Conservation (phyloP, 768 basidiomycete species). For the Auricularia auricula-judae region DNA sequence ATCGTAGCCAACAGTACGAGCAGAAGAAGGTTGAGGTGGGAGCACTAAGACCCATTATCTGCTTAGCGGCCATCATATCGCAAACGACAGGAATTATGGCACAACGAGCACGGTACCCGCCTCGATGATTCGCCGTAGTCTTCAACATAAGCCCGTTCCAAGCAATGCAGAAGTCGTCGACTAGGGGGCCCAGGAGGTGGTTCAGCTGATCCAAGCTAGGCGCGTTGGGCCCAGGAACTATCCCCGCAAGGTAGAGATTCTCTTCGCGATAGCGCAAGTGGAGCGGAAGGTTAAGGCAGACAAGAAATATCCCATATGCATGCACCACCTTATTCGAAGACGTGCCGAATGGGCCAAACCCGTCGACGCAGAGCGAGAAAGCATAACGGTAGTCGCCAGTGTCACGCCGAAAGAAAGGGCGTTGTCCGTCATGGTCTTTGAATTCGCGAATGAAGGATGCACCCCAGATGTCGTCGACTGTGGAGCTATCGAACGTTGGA, state of each 20-base stretch:
- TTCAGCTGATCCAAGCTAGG: slow-evolving; percentile 20
- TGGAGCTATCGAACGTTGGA: slow-evolving; percentile 6
- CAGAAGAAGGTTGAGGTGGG: background rate
- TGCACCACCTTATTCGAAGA: background rate
- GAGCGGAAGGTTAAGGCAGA: slow-evolving; percentile 23
- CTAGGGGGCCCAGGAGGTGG: slow-evolving; percentile 19
- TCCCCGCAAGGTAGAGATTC: slow-evolving; percentile 21
- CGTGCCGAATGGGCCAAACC: background rate
- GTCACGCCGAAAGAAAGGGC: slow-evolving; percentile 11
- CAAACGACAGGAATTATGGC: slow-evolving; percentile 13
- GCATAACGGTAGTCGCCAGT: slow-evolving; percentile 15
- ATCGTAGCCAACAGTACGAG: background rate
- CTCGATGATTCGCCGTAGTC: slow-evolving; percentile 7
- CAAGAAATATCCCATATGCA: slow-evolving; percentile 15
- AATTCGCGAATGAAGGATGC: slow-evolving; percentile 15
- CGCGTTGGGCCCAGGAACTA: slow-evolving; percentile 24
- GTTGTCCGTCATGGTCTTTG: slow-evolving; percentile 17
- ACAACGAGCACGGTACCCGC: slow-evolving; percentile 7
- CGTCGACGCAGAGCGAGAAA: slow-evolving; percentile 1
- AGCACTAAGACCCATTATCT: background rate
- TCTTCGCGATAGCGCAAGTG: slow-evolving; percentile 21
- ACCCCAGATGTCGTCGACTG: slow-evolving; percentile 19
- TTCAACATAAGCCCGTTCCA: slow-evolving; percentile 12
- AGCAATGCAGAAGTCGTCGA: slow-evolving; percentile 16
- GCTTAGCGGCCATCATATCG: slow-evolving; percentile 14